Evolutionary conservation across 805 yeast genomes (phyloP).

Genomic region (Schizosaccharomyces lindneri): DNA sequence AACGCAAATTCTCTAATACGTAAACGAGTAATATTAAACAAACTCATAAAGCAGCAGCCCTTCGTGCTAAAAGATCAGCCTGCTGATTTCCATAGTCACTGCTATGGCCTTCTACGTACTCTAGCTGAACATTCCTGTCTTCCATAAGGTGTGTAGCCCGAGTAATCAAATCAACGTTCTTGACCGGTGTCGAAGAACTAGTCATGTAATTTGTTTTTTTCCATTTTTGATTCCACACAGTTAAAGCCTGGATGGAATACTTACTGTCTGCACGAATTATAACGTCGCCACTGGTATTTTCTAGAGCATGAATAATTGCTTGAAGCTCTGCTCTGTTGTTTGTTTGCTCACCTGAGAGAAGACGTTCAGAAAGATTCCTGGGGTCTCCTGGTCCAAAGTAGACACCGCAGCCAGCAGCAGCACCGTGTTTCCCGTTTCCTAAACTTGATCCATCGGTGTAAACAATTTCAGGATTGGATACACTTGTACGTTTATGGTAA

Average conservation of each 20-base stretch:
- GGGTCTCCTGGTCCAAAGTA: slow-evolving; percentile 33
- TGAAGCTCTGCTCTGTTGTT: slow-evolving; percentile 61
- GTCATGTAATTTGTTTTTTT: slow-evolving; percentile 27
- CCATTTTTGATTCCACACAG: slow-evolving; percentile 37
- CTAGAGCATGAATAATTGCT: slow-evolving; percentile 38
- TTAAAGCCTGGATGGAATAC: slow-evolving; percentile 32
- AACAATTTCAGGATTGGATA: slow-evolving; percentile 12
- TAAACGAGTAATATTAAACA: too few species aligned
- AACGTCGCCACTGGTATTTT: slow-evolving; percentile 14
- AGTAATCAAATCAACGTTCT: slow-evolving; percentile 28
- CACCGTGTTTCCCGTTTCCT: slow-evolving; percentile 25
- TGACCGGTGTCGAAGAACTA: slow-evolving; percentile 21
- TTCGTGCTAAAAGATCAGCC: slow-evolving; percentile 53
- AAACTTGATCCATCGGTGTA: slow-evolving; percentile 64
- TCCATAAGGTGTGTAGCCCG: slow-evolving; percentile 16
- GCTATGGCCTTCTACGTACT: slow-evolving; percentile 50
- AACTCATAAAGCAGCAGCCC: slow-evolving; percentile 17
- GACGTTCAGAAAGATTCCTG: slow-evolving; percentile 30
- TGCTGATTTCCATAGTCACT: slow-evolving; percentile 46
- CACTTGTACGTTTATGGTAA: not conserved
- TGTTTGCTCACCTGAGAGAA: slow-evolving; percentile 29
- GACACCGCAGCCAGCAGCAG: slow-evolving; percentile 50
- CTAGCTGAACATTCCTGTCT: slow-evolving; percentile 18
- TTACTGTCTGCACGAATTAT: slow-evolving; percentile 43
- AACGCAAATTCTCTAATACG: too few species aligned